Base-by-base conservation (phyloP, 129 eudicot species). In the Flaveria sonorensis region DNA sequence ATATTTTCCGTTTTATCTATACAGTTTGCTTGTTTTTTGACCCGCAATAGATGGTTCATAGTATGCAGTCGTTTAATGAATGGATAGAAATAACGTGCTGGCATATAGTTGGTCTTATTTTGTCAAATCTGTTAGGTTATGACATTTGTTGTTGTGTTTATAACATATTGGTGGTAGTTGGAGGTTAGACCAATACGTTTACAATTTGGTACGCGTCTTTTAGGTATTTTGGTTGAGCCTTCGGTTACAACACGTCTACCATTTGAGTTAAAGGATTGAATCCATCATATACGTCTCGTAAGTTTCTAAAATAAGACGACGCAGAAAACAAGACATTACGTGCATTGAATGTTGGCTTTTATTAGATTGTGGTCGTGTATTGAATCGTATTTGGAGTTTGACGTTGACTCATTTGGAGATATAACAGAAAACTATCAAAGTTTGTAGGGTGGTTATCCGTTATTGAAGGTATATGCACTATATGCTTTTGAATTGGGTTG, bases 101-200 rank as follows among this genome's bases (percentile, higher is more conserved):
- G 60, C 10, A 53, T 53, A 4, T 53, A n/a, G 24, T 15, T 4
- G 13, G 36, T 59, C 30, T 18, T 0, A 62, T 62, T 62, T 13
- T 26, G 46, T 63, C 69, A 24, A 60, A 60, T 12, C 7, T 24
- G 67, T 61, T 26, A 61, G 67, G 67, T 61, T 61, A 24, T 24
- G 13, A 61, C 16, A 26, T 24, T 61, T 61, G 67, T 36, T 36
- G 8, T 6, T 61, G 39, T 2, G 7, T 32, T 64, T 36, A 32
- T 32, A 36, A 6, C 70, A 36, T 64, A 64, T 32, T 66, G 51
- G 43, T 39, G 71, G 71, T 66, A 3, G 71, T 66, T 66, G 71
- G 50, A 9, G 26, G 70, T 39, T 66, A 18, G 50, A n/a, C 28
- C 50, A 40, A 66, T 64, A 32, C 12, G 15, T 30, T 16, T 64